Conservation (phyloP, 768 basidiomycete genomes). For the Suillus bovinus region DNA sequence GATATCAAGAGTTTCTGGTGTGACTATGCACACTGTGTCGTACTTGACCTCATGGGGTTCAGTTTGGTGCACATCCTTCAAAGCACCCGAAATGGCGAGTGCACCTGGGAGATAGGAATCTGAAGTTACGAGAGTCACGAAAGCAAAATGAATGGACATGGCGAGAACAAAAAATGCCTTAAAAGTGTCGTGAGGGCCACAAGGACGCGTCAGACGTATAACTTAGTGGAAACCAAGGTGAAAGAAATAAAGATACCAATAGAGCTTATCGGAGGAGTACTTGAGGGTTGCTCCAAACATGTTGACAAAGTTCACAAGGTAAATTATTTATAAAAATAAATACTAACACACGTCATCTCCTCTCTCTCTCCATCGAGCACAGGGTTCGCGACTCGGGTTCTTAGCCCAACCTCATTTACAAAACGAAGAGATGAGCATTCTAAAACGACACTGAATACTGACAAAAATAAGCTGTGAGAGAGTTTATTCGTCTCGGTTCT, state of each 20-base stretch:
- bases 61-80: slow-evolving; percentile 68
- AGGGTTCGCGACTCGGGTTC: neutral
- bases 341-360: neutral
- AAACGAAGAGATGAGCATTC: neutral
- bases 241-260: slow-evolving; percentile 6
- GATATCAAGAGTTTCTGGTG: slow-evolving; percentile 91
- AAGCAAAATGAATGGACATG: slow-evolving; percentile 74
- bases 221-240: slow-evolving; percentile 16
- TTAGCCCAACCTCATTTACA: neutral
- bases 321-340: slow-evolving; percentile 1
- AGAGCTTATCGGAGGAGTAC: neutral
- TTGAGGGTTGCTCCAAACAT: neutral
- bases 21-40: slow-evolving; percentile 86
- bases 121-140: slow-evolving; percentile 91
- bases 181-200: slow-evolving; percentile 18
- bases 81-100: slow-evolving; percentile 80
- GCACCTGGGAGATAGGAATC: slow-evolving; percentile 93
- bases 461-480: slow-evolving; percentile 1
- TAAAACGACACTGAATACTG: neutral
- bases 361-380: neutral
- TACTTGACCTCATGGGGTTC: slow-evolving; percentile 48
- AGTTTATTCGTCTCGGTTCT: slow-evolving; percentile 37
- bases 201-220: slow-evolving; percentile 18
- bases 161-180: slow-evolving; percentile 17
- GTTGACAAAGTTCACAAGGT: neutral